Conservation (phyloP, 192 early-diverging fungal genomes). For the Allomyces macrogynus region DNA sequence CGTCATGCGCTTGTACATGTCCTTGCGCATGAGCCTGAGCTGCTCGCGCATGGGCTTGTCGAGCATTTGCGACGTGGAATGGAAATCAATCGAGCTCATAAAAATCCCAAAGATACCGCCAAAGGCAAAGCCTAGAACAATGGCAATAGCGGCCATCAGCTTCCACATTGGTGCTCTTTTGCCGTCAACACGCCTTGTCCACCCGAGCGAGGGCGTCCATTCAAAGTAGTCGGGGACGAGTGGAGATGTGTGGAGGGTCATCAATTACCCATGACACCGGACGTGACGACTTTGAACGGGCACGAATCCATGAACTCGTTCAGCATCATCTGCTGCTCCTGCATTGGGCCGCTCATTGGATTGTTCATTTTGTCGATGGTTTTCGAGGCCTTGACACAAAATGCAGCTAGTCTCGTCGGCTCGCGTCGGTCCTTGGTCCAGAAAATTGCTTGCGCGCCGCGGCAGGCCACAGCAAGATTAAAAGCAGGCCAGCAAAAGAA, state of each 20-base stretch:
- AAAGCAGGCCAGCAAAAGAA: no score
- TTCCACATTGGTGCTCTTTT: neutral
- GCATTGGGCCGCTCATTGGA: no score
- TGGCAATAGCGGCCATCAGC: neutral
- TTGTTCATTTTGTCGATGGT: no score
- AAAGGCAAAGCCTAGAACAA: constrained; percentile 53
- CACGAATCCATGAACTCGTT: constrained; percentile 35
- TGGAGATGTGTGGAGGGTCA: neutral
- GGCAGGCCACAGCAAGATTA: no score
- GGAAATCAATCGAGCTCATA: constrained; percentile 73
- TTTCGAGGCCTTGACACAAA: no score
- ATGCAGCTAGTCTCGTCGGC: no score
- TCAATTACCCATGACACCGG: constrained; percentile 42
- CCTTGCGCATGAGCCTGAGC: constrained; percentile 58
- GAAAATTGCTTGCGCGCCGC: no score
- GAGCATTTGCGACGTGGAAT: constrained; percentile 33
- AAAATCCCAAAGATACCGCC: constrained; percentile 81
- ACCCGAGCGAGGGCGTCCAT: neutral
- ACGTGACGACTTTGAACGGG: constrained; percentile 43
- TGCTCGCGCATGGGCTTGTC: constrained; percentile 64
- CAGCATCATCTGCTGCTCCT: no score
- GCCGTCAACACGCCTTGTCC: neutral
- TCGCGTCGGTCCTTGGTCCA: no score
- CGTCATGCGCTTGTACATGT: constrained; percentile 65
- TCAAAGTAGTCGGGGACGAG: neutral